These are phyloP conservation scores for Aspergillus spinulosporus DNA, from an alignment of 2,329 filamentous ascomycete species.

Conservation along the genomic window DNA sequence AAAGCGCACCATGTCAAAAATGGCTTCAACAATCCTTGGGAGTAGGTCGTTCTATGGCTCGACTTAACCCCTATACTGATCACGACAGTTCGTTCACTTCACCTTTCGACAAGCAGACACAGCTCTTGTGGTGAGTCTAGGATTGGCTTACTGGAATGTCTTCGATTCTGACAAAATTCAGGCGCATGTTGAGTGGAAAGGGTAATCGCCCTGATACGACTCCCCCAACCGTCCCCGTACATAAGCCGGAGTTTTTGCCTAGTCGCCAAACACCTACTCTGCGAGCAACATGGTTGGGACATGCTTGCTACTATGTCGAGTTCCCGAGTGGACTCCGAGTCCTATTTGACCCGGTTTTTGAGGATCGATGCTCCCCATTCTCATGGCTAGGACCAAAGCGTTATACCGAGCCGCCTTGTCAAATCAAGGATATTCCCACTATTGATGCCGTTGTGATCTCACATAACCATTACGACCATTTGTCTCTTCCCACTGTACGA, in stretches of 20 bases:
- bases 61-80: constrained; percentile 3
- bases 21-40: constrained; percentile 49
- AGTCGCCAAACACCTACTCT: constrained; percentile 61
- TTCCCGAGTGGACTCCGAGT: constrained; percentile 83
- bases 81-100: constrained; percentile 26
- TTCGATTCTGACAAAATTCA: constrained; percentile 6
- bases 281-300: constrained; percentile 90
- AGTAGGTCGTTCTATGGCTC: constrained; percentile 28
- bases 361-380: constrained; percentile 79
- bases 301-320: constrained; percentile 91
- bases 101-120: constrained; percentile 2
- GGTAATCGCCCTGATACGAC: constrained; percentile 61
- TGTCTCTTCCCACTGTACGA: constrained; percentile 73
- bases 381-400: constrained; percentile 70
- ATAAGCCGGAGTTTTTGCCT: constrained; percentile 66
- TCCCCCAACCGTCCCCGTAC: constrained; percentile 66
- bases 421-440: constrained; percentile 71
- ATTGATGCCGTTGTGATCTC: constrained; percentile 67
- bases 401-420: constrained; percentile 74
- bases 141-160: too few relatives aligned
- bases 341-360: constrained; percentile 91
- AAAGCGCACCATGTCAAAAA: constrained; percentile 43
- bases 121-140: constrained; percentile 6
- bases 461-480: constrained; percentile 91
- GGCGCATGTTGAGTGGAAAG: constrained; percentile 46